phyloP scores from a whole-genome alignment of 1,284 basidiomycete genomes.

The Irpex sp. region DNA sequence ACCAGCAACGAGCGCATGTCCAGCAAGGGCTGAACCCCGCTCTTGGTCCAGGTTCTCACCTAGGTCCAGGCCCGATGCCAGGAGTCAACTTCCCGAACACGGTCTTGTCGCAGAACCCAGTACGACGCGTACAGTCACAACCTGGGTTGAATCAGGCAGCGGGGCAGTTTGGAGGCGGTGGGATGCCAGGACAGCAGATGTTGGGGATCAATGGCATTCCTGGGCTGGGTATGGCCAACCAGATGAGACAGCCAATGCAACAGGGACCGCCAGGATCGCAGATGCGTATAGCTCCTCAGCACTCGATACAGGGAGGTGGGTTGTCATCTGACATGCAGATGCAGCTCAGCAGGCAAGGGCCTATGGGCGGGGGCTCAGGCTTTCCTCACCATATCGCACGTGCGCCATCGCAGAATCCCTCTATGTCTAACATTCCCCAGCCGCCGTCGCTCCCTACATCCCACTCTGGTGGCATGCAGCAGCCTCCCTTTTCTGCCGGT shows the following conservation, averaged over 20 bases:
- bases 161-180: constrained; percentile 34
- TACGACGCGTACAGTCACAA: constrained; percentile 53
- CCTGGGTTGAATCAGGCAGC: constrained; percentile 34
- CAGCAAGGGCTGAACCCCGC: constrained; percentile 36
- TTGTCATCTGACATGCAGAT: constrained; percentile 41
- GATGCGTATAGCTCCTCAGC: constrained; percentile 17
- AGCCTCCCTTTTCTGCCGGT: constrained; percentile 27
- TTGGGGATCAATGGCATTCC: constrained; percentile 31
- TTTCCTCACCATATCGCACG: constrained; percentile 39
- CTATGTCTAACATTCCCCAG: constrained; percentile 51
- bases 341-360: constrained; percentile 28
- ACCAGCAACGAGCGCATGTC: constrained; percentile 21
- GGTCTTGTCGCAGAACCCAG: constrained; percentile 31
- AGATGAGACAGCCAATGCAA: constrained; percentile 22
- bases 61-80: constrained; percentile 33
- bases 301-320: constrained; percentile 12
- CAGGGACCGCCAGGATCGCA: constrained; percentile 11
- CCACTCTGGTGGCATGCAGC: constrained; percentile 37
- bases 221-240: constrained; percentile 17
- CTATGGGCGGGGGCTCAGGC: constrained; percentile 29
- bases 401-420: constrained; percentile 37
- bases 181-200: constrained; percentile 30
- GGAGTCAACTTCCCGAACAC: constrained; percentile 37
- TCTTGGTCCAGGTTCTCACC: constrained; percentile 28
- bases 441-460: constrained; percentile 35